Base-by-base conservation (phyloP, 2,329 filamentous ascomycete genomes). In the Lachnellula cervina region DNA sequence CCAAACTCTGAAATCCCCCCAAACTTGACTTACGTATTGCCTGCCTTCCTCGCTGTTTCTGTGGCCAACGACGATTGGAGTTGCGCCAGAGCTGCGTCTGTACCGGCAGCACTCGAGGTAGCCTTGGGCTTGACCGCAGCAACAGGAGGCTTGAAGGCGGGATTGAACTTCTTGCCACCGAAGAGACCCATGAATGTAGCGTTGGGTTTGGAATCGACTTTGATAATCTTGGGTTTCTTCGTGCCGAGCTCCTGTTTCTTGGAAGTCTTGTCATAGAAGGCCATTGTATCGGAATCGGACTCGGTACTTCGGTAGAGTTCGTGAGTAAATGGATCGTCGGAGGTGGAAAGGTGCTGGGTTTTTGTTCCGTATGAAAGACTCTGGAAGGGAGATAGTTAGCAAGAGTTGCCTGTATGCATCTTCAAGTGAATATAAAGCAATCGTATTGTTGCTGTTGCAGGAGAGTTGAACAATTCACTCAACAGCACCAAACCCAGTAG, bases 301-400 rank as follows among this genome's bases (percentile, higher is more conserved):
- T 75, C 75, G 58, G 76, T 74, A 28, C 78, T 77, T 60, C 72
- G 73, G 68, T 79, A 86, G 25, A 86, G 71, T 54, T 86, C 82
- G 70, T 79, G 79, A 32, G 77, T 72, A 52, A 76, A 74, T 16
- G 76, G 72, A 52, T 79, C 74, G 50, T 73, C 60, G 16, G 73
- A 73, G 52, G 70, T 73, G 52, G 73, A 68, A 57, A 83, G 74
- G 46, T 70, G 70, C 62, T 82, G 75, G 32, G 75, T 76, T 59
- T 74, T 75, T 19, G 74, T 73, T 61, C 79, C 81, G 63, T 80
- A 84, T 43, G 76, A 72, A 46, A 86, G 74, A 19, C 75, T 77
- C 82, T 84, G 62, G 25, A 48, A n/a, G 45, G 38, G 50, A 55
- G 48, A 51, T 59, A 43, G 52, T 65, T 58, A 62, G 59, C 50